Conservation (phyloP, 805 yeast genomes). For the Isabelozyma pseudorhagii region DNA sequence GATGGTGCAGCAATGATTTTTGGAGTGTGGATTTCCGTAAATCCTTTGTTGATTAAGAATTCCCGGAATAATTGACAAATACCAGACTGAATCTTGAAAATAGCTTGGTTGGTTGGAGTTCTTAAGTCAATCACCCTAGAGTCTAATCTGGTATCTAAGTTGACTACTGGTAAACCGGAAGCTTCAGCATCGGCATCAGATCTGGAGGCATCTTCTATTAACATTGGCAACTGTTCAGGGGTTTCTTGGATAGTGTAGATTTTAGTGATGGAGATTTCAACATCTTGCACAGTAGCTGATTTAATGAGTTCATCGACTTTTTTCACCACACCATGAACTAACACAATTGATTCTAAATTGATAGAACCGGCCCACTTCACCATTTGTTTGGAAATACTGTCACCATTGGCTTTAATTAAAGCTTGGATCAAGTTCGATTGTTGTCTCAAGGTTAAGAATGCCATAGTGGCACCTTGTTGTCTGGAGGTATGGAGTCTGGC, state of each 20-base stretch:
- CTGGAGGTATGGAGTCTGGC: constrained; percentile 93
- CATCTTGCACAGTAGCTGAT: constrained; percentile 87
- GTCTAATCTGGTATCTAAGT: constrained; percentile 94
- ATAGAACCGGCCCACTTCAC: constrained; percentile 92
- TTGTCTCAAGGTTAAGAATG: constrained; percentile 89
- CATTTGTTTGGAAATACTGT: constrained; percentile 85
- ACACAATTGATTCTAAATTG: constrained; percentile 85
- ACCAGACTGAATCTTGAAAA: constrained; percentile 89
- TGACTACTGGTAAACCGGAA: constrained; percentile 87
- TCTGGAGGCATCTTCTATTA: constrained; percentile 95
- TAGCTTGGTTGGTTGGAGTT: constrained; percentile 96
- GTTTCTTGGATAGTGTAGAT: constrained; percentile 80
- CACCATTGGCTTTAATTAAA: constrained; percentile 71
- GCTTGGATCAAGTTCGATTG: constrained; percentile 82
- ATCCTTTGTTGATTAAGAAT: constrained; percentile 62
- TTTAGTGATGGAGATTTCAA: constrained; percentile 75
- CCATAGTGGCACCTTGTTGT: constrained; percentile 94
- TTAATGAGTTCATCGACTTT: constrained; percentile 85
- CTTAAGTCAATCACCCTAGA: constrained; percentile 94
- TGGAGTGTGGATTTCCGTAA: constrained; percentile 94
- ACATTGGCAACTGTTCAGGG: constrained; percentile 88
- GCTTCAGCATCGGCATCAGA: constrained; percentile 93
- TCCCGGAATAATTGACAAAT: constrained; percentile 88
- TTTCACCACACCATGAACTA: constrained; percentile 80
- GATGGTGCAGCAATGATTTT: constrained; percentile 92